phyloP scores from a whole-genome alignment of 257 asterid species.

The Osmanthus fragrans region DNA sequence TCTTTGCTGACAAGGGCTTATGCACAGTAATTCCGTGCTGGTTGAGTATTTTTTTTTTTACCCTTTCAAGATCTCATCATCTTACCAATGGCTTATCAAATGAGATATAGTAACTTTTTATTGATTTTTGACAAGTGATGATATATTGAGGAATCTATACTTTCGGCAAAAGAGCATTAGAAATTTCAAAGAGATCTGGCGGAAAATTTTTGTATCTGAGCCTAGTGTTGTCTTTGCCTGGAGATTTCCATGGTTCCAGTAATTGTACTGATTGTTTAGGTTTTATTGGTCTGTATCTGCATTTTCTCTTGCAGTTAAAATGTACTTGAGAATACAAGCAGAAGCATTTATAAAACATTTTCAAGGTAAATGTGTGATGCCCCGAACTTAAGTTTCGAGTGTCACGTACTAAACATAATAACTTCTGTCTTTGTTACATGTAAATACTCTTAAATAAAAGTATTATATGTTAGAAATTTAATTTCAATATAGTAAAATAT shows the following conservation, averaged over 20 bases:
- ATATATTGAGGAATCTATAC: background rate
- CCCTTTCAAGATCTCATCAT: conserved; percentile 1
- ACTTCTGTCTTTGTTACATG: too few relatives aligned
- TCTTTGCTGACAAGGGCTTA: conserved; percentile 41
- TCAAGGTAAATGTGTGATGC: too few relatives aligned
- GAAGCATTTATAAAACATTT: too few relatives aligned
- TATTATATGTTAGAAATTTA: too few relatives aligned
- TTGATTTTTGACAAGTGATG: conserved; percentile 9
- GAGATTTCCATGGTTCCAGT: background rate
- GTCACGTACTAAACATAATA: too few relatives aligned
- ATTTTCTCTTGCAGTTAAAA: background rate
- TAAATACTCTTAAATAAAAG: too few relatives aligned
- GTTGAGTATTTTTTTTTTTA: background rate
- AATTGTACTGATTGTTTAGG: background rate
- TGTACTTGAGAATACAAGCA: too few relatives aligned
- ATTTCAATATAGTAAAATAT: too few relatives aligned
- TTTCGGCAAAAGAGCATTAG: too few relatives aligned
- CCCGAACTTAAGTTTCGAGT: too few relatives aligned
- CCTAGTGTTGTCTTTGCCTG: background rate
- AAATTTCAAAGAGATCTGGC: background rate
- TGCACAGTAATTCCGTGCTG: background rate
- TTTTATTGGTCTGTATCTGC: background rate
- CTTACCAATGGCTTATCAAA: background rate
- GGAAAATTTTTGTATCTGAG: background rate
- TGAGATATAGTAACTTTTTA: background rate